Conservation (phyloP, 108 stramenopile species). For the Nannochloropsis salina region DNA sequence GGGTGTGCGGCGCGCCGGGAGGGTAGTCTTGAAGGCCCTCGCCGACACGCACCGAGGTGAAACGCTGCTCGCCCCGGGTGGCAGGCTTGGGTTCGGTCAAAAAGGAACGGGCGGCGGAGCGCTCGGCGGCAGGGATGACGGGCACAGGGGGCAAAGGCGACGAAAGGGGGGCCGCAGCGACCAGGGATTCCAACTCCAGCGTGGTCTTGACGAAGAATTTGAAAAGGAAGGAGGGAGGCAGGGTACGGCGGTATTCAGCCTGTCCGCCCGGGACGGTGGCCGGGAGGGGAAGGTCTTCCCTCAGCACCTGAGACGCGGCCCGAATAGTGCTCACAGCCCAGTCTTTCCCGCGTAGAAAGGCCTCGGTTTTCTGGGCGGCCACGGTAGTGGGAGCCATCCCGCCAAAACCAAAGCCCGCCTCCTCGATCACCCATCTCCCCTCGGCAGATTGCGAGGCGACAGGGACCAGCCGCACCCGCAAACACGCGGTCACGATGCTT, state of each 20-base stretch:
- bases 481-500: slow-evolving; percentile 81
- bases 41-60: slow-evolving; percentile 28
- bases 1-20: slow-evolving; percentile 38
- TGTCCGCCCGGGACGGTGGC: slow-evolving; percentile 81
- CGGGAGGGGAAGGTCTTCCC: slow-evolving; percentile 69
- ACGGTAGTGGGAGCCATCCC: slow-evolving; percentile 85
- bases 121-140: slow-evolving; percentile 43
- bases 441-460: slow-evolving; percentile 23
- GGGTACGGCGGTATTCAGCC: slow-evolving; percentile 72
- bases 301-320: slow-evolving; percentile 60
- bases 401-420: slow-evolving; percentile 73
- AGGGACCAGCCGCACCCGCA: slow-evolving; percentile 65
- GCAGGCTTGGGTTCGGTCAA: slow-evolving; percentile 69
- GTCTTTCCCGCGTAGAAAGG: slow-evolving; percentile 30
- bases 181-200: slow-evolving; percentile 6
- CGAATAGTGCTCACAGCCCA: slow-evolving; percentile 63
- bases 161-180: slow-evolving; percentile 45
- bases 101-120: slow-evolving; percentile 60
- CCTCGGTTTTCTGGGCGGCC: slow-evolving; percentile 64
- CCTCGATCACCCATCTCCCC: slow-evolving; percentile 57
- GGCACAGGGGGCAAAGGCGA: slow-evolving; percentile 43
- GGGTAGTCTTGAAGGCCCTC: slow-evolving; percentile 38
- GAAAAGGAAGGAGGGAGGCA: slow-evolving; percentile 77
- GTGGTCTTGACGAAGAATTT: slow-evolving; percentile 64
- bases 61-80: slow-evolving; percentile 67